A percentile compares a stretch with the other conserved stretches of the same genome.
Conservation (phyloP, 2,329 filamentous ascomycete genomes). For the Verruconis gallopava region DNA sequence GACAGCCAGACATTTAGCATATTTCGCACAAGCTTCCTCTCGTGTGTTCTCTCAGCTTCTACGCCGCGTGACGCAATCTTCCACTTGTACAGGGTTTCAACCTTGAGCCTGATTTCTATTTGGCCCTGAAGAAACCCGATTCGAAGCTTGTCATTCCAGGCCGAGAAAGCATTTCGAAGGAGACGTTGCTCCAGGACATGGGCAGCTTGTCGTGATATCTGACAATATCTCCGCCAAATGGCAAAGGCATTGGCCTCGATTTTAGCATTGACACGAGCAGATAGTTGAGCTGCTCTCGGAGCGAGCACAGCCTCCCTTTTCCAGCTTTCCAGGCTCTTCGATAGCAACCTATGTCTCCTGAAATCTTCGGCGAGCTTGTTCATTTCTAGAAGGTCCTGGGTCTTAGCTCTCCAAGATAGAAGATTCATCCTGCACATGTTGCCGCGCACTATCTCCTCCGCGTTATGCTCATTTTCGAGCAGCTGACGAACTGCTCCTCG, state of each 20-base stretch:
- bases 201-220: constrained; percentile 33
- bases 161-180: constrained; percentile 43
- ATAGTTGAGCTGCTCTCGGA: constrained; percentile 23
- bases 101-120: constrained; percentile 42
- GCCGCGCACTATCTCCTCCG: constrained; percentile 17
- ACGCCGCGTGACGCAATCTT: constrained; percentile 34
- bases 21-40: neutral
- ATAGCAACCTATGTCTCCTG: constrained; percentile 3
- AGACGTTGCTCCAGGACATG: constrained; percentile 39
- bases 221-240: constrained; percentile 35
- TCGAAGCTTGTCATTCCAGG: constrained; percentile 50
- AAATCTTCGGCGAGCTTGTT: constrained; percentile 1
- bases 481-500: neutral
- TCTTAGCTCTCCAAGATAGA: constrained; percentile 12
- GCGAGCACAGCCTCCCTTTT: neutral
- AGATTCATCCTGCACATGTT: constrained; percentile 18
- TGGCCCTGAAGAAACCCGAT: constrained; percentile 37
- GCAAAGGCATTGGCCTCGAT: constrained; percentile 34
- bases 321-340: neutral
- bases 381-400: neutral
- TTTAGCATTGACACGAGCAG: constrained; percentile 31
- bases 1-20: constrained; percentile 9
- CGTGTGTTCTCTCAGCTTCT: constrained; percentile 12
- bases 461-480: constrained; percentile 12
- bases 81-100: constrained; percentile 49